Conservation (phyloP, 2,329 filamentous ascomycete genomes). For the Diplodia sapinea region DNA sequence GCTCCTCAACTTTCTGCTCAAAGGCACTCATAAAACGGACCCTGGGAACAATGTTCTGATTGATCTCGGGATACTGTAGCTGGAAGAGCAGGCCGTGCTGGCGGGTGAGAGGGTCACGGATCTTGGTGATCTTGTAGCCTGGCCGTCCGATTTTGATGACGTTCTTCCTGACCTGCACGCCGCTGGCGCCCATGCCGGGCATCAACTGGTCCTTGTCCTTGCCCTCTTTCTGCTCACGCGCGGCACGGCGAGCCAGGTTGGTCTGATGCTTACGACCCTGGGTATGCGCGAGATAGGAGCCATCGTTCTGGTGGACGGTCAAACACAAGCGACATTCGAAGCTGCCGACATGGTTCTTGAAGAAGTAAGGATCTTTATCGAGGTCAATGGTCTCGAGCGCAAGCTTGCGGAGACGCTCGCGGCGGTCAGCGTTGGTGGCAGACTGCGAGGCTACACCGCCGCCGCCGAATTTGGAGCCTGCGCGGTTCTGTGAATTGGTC, state of each 20-base stretch:
- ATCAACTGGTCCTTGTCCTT: constrained; percentile 72
- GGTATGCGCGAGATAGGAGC: constrained; percentile 97
- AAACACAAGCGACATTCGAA: constrained; percentile 97
- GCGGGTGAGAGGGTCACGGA: constrained; percentile 82
- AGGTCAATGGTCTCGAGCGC: constrained; percentile 98
- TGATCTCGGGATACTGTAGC: constrained; percentile 92
- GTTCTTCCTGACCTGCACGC: constrained; percentile 71
- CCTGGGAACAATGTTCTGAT: constrained; percentile 73
- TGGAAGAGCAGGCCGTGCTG: constrained; percentile 95
- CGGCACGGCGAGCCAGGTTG: constrained; percentile 91
- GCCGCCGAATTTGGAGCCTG: constrained; percentile 96
- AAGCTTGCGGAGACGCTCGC: constrained; percentile 95
- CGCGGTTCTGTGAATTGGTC: constrained; percentile 70
- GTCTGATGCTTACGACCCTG: constrained; percentile 99
- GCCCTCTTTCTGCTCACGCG: constrained; percentile 92
- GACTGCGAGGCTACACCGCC: constrained; percentile 93
- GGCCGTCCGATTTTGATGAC: constrained; percentile 93
- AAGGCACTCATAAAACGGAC: constrained; percentile 98
- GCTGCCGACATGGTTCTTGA: constrained; percentile 98
- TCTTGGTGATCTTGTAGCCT: constrained; percentile 97
- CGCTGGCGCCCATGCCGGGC: constrained; percentile 73
- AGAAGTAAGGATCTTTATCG: constrained; percentile 99
- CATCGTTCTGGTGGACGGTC: constrained; percentile 98
- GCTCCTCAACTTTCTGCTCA: constrained; percentile 93
- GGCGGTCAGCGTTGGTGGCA: constrained; percentile 93